Conservation (phyloP, 75 land plant genomes). For the Azolla pinnata region DNA sequence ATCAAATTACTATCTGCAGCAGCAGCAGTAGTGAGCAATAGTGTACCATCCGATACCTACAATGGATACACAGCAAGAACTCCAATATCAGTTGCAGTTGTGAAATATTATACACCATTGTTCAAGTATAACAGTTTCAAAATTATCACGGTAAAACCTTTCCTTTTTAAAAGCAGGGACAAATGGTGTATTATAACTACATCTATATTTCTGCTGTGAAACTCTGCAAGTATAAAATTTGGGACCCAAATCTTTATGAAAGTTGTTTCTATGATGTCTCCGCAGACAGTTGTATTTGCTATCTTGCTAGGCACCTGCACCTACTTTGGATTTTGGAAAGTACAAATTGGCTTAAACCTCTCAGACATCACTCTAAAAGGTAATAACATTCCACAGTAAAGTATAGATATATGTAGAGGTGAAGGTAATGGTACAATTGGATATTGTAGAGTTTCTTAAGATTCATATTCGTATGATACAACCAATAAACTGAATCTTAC, state of each 20-base stretch:
- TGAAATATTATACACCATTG: constrained; percentile 33
- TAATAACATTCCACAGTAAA: too few relatives aligned
- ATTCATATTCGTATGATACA: too few relatives aligned
- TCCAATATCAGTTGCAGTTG: constrained; percentile 20
- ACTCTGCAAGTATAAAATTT: too few relatives aligned
- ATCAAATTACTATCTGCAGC: too few relatives aligned
- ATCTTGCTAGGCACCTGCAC: constrained; percentile 18
- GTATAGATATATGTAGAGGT: too few relatives aligned
- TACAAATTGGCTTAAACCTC: constrained; percentile 32
- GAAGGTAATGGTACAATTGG: too few relatives aligned
- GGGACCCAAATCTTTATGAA: too few relatives aligned
- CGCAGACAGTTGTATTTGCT: constrained; percentile 25
- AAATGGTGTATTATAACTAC: not conserved
- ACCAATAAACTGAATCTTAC: too few relatives aligned
- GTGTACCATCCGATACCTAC: too few relatives aligned
- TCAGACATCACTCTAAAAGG: constrained; percentile 39
- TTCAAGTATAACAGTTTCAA: constrained; percentile 30
- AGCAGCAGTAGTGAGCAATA: too few relatives aligned
- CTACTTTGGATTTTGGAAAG: constrained; percentile 33
- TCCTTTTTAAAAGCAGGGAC: not conserved
- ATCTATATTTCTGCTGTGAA: too few relatives aligned
- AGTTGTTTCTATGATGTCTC: not conserved
- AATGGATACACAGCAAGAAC: constrained; percentile 26
- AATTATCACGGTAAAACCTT: constrained; percentile 15
- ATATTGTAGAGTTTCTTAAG: too few relatives aligned